Base-by-base conservation (phyloP, 2,329 filamentous ascomycete genomes). In the Colletotrichum musicola region DNA sequence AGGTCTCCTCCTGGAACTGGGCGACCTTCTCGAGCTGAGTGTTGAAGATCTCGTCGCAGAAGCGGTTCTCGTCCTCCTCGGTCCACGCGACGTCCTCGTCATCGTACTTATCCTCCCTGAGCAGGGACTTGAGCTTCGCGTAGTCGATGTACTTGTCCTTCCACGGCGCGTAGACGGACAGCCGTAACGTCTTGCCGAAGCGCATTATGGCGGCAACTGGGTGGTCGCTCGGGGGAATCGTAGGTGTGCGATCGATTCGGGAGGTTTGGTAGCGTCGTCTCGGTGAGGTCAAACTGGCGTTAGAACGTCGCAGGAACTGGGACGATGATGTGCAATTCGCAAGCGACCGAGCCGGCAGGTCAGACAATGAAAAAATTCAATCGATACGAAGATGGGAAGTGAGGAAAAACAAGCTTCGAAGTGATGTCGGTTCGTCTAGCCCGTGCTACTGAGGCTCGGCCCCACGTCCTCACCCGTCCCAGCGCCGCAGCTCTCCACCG, bases 121-220 rank as follows among this genome's bases (percentile, higher is more conserved):
- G 84, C 68, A 99, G 87, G 76, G 87, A 86, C 86, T 98, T 98
- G 73, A 99, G 90, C 86, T 95, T 97, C 75, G 88, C 84, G 81
- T 99, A 99, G 84, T 98, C 95, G 77, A 99, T 93, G 84, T 99
- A 98, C 77, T 97, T 88, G 78, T 92, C 93, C 80, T 92, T 93
- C 95, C 95, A 99, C 77, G 94, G 94, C 74, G 88, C 82, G 80
- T 98, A 96, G 75, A 93, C 85, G 68, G 93, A 90, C 75, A 89
- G 88, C 75, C 90, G 89, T 69, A 99, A 88, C 59, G 94, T 98
- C 83, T 91, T 93, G 71, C 95, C 95, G 85, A 98, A 99, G 75
- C 94, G 92, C 96, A 99, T 98, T 57, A 69, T 84, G 40, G 62
- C 49, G 49, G 47, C 38, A 16, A 35, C 20, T 38, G 18, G 18